Evolutionary conservation across 345 rosid species (phyloP), one percentile per base, ranked within the genome.

Genomic region (Eucalyptus regnans): DNA sequence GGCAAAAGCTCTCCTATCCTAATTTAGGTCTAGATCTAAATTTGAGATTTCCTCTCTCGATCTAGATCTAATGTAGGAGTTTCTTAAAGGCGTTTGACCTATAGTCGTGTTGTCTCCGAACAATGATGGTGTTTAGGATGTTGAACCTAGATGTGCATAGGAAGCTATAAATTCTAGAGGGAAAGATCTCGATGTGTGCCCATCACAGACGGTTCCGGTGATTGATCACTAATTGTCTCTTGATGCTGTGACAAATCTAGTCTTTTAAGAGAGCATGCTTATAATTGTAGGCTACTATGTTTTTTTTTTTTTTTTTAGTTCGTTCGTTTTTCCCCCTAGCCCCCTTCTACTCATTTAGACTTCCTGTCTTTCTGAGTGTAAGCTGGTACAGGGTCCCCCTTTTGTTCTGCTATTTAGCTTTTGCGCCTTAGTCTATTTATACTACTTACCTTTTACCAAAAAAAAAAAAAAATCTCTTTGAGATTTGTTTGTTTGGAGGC

Each of bases 141-240:
- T 62, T 29, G 8, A 62, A 62, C 31, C 7, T 62, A 62, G 15
- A 6, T 13, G 31, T 29, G 7, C 68, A 62, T 13, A 12, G 7
- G 1, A 62, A 62, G 68, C 33, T 5, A 0, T 29, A 29, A 27
- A 27, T 62, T 62, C 8, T 29, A 62, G 33, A 62, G 33, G 33
- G 16, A 2, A 62, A 62, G 33, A 29, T 62, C 8, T 62, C 1
- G 4, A 29, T 29, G 31, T 29, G 7, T 62, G 31, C 4, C 33
- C 31, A 29, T 62, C 15, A 62, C 17, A 5, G 0, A 62, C 2
- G 1, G 8, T 12, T 62, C 33, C 0, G 1, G 17, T 12, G 68
- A 25, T 25, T 12, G 4, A 6, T 13, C 68, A 62, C n/a, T 62
- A 29, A 29, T 27, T 56, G 27, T 62, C 12, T 62, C 29, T 60